These are phyloP conservation scores for Tagetes erecta DNA, from an alignment of 129 eudicot genomes.

Conservation along the genomic window DNA sequence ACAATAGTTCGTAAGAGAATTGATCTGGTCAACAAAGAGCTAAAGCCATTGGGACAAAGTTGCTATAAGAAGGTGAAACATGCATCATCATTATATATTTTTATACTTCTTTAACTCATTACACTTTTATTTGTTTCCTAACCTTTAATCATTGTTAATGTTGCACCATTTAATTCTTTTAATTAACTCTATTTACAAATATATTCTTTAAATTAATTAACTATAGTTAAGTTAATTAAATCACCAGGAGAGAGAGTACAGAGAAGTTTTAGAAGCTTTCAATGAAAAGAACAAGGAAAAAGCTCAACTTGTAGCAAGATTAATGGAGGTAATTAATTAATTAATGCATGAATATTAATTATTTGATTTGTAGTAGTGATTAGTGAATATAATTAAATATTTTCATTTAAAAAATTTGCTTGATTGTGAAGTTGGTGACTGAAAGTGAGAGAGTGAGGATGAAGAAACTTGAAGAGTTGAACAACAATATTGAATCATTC, in stretches of 20 bases:
- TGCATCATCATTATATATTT: slow-evolving; percentile 22
- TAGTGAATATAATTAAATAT: background rate
- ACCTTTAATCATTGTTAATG: slow-evolving; percentile 16
- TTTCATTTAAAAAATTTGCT: background rate
- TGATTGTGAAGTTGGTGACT: slow-evolving; percentile 56
- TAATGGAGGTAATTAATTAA: slow-evolving; percentile 66
- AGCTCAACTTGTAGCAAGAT: slow-evolving; percentile 65
- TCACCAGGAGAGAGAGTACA: slow-evolving; percentile 82
- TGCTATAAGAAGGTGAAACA: slow-evolving; percentile 80
- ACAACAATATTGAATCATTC: slow-evolving; percentile 56
- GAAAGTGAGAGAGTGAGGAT: slow-evolving; percentile 86
- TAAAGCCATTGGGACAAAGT: slow-evolving; percentile 64
- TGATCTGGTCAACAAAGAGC: slow-evolving; percentile 64
- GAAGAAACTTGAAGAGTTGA: slow-evolving; percentile 84
- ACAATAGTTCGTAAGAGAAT: slow-evolving; percentile 57
- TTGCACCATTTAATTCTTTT: slow-evolving; percentile 13
- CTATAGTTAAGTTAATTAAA: background rate
- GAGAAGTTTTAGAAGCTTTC: slow-evolving; percentile 72
- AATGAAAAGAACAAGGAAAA: slow-evolving; percentile 91
- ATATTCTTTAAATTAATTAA: background rate
- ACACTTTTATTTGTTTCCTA: slow-evolving; percentile 22
- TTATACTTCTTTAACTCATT: slow-evolving; percentile 17
- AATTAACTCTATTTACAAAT: background rate
- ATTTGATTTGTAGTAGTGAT: background rate
- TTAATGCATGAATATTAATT: slow-evolving; percentile 11